Evolutionary conservation across 805 yeast species (phyloP).

Genomic region (Ogataea minuta): DNA sequence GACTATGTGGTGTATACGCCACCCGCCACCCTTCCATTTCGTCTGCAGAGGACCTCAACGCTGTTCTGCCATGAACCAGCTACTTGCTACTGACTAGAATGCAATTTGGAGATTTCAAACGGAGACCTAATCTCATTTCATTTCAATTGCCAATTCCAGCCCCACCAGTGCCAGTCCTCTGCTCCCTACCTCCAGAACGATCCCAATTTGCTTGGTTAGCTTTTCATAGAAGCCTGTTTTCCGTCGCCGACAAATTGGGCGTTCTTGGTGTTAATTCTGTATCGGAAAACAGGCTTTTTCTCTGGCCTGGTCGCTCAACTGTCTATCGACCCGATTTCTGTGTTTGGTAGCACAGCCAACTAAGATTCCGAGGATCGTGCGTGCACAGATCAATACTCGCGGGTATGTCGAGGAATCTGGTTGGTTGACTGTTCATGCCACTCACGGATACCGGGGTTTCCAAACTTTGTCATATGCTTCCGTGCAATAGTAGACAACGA

Average conservation of each 20-base stretch:
- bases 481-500: slow-evolving; percentile 4
- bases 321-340: background rate
- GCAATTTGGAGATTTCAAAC: slow-evolving; percentile 8
- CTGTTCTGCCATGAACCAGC: too few relatives aligned
- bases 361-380: slow-evolving; percentile 9
- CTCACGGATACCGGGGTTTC: background rate
- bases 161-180: background rate
- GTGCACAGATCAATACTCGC: slow-evolving; percentile 19
- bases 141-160: slow-evolving; percentile 7
- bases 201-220: background rate
- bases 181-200: background rate
- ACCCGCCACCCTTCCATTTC: slow-evolving; percentile 12
- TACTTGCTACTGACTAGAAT: slow-evolving; percentile 5
- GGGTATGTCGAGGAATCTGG: slow-evolving; percentile 16
- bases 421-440: background rate
- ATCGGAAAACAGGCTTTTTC: slow-evolving; percentile 13
- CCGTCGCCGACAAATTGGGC: slow-evolving; percentile 4
- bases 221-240: slow-evolving; percentile 7
- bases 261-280: background rate
- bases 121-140: slow-evolving; percentile 4
- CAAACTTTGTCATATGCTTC: background rate
- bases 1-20: slow-evolving; percentile 19
- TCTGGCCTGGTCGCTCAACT: slow-evolving; percentile 6
- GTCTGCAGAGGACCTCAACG: background rate
- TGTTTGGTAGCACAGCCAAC: slow-evolving; percentile 9